Conservation (phyloP, 305 asterid species). For the Fraxinus paxiana region DNA sequence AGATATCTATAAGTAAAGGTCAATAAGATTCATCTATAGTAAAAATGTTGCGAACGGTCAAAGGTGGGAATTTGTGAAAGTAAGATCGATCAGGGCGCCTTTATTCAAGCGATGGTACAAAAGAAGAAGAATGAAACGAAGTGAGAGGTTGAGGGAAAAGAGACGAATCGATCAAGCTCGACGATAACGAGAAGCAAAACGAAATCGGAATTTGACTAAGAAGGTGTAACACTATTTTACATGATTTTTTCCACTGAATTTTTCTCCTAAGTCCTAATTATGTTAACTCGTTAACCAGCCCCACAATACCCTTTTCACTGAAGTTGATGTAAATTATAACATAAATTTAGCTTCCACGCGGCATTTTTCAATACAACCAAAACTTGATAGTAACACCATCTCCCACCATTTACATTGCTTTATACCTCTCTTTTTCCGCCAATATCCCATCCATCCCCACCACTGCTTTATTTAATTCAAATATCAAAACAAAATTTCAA, state of each 20-base stretch:
- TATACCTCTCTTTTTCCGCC: neutral
- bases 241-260: neutral
- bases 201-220: too few relatives aligned
- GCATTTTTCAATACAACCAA: neutral
- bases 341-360: slow-evolving; percentile 24
- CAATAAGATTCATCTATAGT: neutral
- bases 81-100: neutral
- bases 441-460: neutral
- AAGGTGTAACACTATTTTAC: neutral
- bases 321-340: neutral
- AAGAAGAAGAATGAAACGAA: too few relatives aligned
- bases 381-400: neutral
- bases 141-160: neutral
- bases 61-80: neutral
- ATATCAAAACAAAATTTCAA: neutral
- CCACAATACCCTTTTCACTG: neutral
- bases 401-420: neutral
- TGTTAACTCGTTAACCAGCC: neutral
- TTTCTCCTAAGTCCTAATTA: neutral
- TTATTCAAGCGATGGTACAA: neutral
- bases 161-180: too few relatives aligned
- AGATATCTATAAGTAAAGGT: too few relatives aligned
- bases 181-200: too few relatives aligned
- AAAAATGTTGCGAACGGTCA: neutral
- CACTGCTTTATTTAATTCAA: neutral